These are phyloP conservation scores for Diaporthe sp. DNA, from an alignment of 2,329 filamentous ascomycete species.

Conservation along the genomic window DNA sequence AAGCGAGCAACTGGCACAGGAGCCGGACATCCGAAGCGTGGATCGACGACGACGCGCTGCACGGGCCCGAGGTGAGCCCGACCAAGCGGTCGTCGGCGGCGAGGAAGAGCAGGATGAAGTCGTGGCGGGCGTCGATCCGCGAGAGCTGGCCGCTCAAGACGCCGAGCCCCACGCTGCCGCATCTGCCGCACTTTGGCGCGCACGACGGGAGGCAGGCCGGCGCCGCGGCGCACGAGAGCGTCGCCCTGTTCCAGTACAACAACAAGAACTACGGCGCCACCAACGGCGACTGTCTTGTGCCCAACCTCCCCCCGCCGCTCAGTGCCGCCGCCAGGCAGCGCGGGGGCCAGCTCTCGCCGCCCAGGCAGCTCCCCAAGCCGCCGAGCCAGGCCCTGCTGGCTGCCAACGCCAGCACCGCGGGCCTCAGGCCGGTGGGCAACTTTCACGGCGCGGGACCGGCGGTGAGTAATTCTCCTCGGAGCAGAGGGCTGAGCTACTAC, in stretches of 20 bases:
- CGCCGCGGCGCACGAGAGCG: conserved; percentile 14
- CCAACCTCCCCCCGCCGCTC: conserved; percentile 30
- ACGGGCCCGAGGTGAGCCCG: conserved; percentile 59
- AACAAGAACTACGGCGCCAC: conserved; percentile 32
- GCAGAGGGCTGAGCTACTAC: conserved; percentile 39
- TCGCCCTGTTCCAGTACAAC: conserved; percentile 39
- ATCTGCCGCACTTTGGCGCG: conserved; percentile 38
- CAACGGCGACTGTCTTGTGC: neutral
- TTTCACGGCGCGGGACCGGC: neutral
- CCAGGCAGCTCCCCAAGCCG: conserved; percentile 41
- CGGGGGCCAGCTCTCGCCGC: conserved; percentile 31
- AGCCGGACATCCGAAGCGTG: conserved; percentile 54
- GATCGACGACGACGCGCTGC: conserved; percentile 67
- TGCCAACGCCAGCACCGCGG: conserved; percentile 25
- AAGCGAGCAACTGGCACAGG: conserved; percentile 42
- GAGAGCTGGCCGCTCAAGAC: conserved; percentile 49
- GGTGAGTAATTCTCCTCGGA: conserved; percentile 11
- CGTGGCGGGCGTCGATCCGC: conserved; percentile 41
- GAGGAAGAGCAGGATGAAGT: conserved; percentile 16
- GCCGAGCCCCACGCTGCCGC: conserved; percentile 55
- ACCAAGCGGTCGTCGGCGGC: conserved; percentile 44
- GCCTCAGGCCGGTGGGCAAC: neutral
- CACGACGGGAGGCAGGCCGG: neutral
- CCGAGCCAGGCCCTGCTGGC: conserved; percentile 39
- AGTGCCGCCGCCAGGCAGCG: conserved; percentile 36